Evolutionary conservation across 164 flowering plant species (phyloP).

Genomic region (Aristolochia contorta): DNA sequence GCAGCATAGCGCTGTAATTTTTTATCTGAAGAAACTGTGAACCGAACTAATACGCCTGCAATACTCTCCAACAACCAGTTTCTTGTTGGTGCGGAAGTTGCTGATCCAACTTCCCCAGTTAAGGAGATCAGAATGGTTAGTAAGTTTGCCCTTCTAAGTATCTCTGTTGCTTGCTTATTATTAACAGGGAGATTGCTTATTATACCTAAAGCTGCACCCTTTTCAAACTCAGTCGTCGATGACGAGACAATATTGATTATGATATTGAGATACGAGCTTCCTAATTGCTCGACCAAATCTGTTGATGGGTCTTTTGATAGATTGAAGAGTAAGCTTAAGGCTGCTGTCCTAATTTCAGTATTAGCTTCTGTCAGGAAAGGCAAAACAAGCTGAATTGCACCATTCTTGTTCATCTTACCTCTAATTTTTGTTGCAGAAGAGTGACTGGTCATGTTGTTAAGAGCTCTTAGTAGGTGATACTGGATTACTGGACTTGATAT

Average conservation of each 20-base stretch:
- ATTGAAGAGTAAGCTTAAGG: slow-evolving; percentile 45
- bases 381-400: slow-evolving; percentile 60
- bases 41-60: slow-evolving; percentile 47
- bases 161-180: slow-evolving; percentile 51
- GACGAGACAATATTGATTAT: slow-evolving; percentile 34
- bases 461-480: slow-evolving; percentile 54
- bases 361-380: slow-evolving; percentile 49
- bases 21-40: slow-evolving; percentile 62
- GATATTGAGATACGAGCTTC: slow-evolving; percentile 26
- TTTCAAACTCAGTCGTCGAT: slow-evolving; percentile 43
- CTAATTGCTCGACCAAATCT: slow-evolving; percentile 47
- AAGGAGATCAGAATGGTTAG: slow-evolving; percentile 43
- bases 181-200: slow-evolving; percentile 51
- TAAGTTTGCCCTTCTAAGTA: slow-evolving; percentile 38
- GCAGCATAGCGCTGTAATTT: slow-evolving; percentile 49
- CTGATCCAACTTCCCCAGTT: slow-evolving; percentile 12
- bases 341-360: slow-evolving; percentile 31
- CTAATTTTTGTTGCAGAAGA: slow-evolving; percentile 47
- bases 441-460: slow-evolving; percentile 53
- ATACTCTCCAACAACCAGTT: slow-evolving; percentile 33
- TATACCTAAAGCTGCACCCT: slow-evolving; percentile 59
- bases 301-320: slow-evolving; percentile 44
- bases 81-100: slow-evolving; percentile 13
- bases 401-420: slow-evolving; percentile 56
- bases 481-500: slow-evolving; percentile 59